These are phyloP conservation scores for Colletotrichum cereale DNA, from an alignment of 2,329 filamentous ascomycete genomes.

Conservation along the genomic window DNA sequence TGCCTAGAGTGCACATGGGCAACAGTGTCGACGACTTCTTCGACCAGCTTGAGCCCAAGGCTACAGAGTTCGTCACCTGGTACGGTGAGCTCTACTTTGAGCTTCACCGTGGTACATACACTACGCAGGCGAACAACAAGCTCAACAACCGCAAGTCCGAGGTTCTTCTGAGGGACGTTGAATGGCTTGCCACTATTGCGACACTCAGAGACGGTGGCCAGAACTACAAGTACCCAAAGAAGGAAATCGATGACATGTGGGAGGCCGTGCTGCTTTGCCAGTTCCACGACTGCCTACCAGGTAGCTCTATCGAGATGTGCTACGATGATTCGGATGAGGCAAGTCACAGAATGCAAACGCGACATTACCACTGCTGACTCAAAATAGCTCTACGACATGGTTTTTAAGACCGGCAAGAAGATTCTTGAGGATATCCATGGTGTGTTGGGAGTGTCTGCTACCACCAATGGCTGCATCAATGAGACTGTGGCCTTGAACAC, in stretches of 20 bases:
- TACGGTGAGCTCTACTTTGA: slow-evolving; percentile 99
- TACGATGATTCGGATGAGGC: slow-evolving; percentile 93
- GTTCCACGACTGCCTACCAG: slow-evolving; percentile 97
- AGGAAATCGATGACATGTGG: slow-evolving; percentile 97
- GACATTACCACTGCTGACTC: slow-evolving; percentile 44
- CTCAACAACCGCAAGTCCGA: slow-evolving; percentile 91
- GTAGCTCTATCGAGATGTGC: slow-evolving; percentile 97
- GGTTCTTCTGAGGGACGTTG: slow-evolving; percentile 86
- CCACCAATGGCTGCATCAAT: slow-evolving; percentile 54
- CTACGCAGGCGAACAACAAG: slow-evolving; percentile 98
- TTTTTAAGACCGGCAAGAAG: slow-evolving; percentile 82
- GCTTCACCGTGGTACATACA: slow-evolving; percentile 96
- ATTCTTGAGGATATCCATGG: slow-evolving; percentile 78
- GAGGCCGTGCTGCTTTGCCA: slow-evolving; percentile 92
- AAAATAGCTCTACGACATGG: slow-evolving; percentile 78
- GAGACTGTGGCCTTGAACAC: slow-evolving; percentile 81
- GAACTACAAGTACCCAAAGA: slow-evolving; percentile 90
- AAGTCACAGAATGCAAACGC: slow-evolving; percentile 42
- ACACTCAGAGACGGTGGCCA: slow-evolving; percentile 74
- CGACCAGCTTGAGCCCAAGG: slow-evolving; percentile 83
- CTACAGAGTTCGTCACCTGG: slow-evolving; percentile 88
- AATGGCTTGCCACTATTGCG: slow-evolving; percentile 87
- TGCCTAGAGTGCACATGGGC: slow-evolving; percentile 91
- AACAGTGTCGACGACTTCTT: slow-evolving; percentile 96
- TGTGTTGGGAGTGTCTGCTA: slow-evolving; percentile 72